Percentiles rank a stretch among this genome's conserved stretches.
phyloP scores from a whole-genome alignment of 805 yeast genomes.

The Suhomyces faveliae region DNA sequence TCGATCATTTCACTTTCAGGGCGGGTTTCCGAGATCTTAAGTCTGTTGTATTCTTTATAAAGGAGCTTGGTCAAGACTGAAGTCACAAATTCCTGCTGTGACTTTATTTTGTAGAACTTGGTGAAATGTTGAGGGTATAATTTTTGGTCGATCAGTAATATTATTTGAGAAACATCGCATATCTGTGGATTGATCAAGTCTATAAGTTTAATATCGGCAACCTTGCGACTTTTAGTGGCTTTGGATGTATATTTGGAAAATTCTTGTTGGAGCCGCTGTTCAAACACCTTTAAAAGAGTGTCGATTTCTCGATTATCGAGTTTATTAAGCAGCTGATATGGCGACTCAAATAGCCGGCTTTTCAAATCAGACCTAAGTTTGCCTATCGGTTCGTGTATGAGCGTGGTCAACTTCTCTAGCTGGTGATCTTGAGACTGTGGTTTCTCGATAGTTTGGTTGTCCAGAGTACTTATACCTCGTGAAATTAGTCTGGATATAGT shows the following conservation, averaged over 20 bases:
- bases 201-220: neutral
- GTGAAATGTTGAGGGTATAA: constrained; percentile 20
- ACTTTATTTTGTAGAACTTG: constrained; percentile 14
- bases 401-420: neutral
- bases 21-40: constrained; percentile 11
- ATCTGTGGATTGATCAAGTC: constrained; percentile 28
- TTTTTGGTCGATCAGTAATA: constrained; percentile 17
- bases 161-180: constrained; percentile 17
- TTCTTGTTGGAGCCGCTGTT: neutral
- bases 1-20: constrained; percentile 20
- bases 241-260: neutral
- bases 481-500: neutral
- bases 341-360: neutral
- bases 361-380: neutral
- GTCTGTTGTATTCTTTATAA: constrained; percentile 21
- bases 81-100: constrained; percentile 20
- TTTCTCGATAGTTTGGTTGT: neutral
- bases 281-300: neutral
- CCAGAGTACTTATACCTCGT: neutral
- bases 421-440: neutral
- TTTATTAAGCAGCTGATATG: constrained; percentile 5
- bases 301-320: constrained; percentile 2
- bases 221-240: neutral
- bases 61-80: constrained; percentile 23
- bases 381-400: neutral